These are phyloP conservation scores for Arabis hirsuta DNA, from an alignment of 345 rosid genomes.

Conservation along the genomic window DNA sequence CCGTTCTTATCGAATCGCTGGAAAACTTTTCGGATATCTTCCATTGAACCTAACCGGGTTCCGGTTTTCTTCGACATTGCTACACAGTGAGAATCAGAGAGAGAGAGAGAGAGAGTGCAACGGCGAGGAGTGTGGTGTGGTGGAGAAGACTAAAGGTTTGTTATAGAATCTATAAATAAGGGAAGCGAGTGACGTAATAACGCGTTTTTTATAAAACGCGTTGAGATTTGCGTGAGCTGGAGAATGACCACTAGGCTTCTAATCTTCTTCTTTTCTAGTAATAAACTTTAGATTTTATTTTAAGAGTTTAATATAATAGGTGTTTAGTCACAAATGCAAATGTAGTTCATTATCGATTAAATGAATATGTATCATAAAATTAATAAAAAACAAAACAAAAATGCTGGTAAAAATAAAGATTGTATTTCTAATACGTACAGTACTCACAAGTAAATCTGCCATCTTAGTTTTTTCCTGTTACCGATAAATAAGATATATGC, in stretches of 20 bases:
- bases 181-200: slow-evolving; percentile 35
- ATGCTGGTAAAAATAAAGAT: too few relatives aligned
- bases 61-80: slow-evolving; percentile 35
- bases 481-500: too few relatives aligned
- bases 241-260: neutral
- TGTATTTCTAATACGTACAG: too few relatives aligned
- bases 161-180: slow-evolving; percentile 22
- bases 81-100: neutral
- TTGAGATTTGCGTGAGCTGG: slow-evolving; percentile 38
- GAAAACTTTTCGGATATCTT: slow-evolving; percentile 63
- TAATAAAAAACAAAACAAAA: too few relatives aligned
- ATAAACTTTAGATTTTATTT: too few relatives aligned
- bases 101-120: neutral
- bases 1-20: slow-evolving; percentile 82
- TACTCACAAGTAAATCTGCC: too few relatives aligned
- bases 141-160: slow-evolving; percentile 20
- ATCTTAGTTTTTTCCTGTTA: too few relatives aligned
- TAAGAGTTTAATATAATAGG: too few relatives aligned
- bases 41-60: slow-evolving; percentile 50
- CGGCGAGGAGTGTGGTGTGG: neutral
- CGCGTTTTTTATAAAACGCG: slow-evolving; percentile 47
- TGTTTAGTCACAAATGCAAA: too few relatives aligned
- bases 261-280: too few relatives aligned
- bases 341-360: too few relatives aligned
- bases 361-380: too few relatives aligned